Conservation (phyloP, 345 rosid genomes). For the Populus deltoides region DNA sequence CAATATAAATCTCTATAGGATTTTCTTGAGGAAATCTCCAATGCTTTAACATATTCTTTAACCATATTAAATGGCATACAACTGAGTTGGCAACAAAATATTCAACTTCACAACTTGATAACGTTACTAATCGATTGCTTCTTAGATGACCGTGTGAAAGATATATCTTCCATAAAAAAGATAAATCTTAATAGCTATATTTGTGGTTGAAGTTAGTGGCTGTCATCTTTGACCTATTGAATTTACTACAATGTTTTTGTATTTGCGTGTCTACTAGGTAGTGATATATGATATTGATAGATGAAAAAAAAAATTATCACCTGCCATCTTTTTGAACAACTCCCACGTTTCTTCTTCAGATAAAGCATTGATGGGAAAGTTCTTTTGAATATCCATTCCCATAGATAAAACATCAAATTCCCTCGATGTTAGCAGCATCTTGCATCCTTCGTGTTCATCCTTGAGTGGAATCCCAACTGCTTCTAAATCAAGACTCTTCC, state of each 20-base stretch:
- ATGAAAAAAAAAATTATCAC: not conserved
- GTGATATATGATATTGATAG: too few relatives aligned
- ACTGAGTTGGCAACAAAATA: not conserved
- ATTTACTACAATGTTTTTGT: too few relatives aligned
- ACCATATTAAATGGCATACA: not conserved
- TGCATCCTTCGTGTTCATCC: slow-evolving; percentile 20
- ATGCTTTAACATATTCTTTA: too few relatives aligned
- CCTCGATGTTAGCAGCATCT: slow-evolving; percentile 32
- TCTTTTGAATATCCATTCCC: slow-evolving; percentile 15
- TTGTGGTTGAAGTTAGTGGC: too few relatives aligned
- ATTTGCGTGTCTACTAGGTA: too few relatives aligned
- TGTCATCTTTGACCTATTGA: too few relatives aligned
- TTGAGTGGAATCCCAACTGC: slow-evolving; percentile 31
- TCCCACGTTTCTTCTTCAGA: slow-evolving; percentile 26
- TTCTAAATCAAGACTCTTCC: slow-evolving; percentile 20
- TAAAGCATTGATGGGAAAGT: slow-evolving; percentile 4
- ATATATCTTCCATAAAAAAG: too few relatives aligned
- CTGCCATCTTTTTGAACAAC: slow-evolving; percentile 20
- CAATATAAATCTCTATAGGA: too few relatives aligned
- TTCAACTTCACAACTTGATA: too few relatives aligned
- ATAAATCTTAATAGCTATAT: too few relatives aligned
- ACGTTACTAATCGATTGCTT: too few relatives aligned
- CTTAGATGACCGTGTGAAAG: not conserved
- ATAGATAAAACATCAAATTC: not conserved
- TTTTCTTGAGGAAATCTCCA: too few relatives aligned